These are phyloP conservation scores for Meyerozyma carpophila DNA, from an alignment of 1,139 yeast species.

Conservation along the genomic window DNA sequence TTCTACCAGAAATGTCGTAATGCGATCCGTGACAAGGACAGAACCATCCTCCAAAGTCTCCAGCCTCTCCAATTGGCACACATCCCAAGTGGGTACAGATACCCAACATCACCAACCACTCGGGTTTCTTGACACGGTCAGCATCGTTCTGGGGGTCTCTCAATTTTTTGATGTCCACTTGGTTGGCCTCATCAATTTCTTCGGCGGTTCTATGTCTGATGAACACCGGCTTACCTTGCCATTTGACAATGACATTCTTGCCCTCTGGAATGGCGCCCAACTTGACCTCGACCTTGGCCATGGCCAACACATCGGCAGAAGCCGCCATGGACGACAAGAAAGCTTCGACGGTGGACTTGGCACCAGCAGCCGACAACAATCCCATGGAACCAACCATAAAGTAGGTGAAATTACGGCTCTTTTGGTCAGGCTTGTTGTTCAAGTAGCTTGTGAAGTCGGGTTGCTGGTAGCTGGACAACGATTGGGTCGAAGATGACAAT, in stretches of 20 bases:
- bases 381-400: slow-evolving; percentile 99
- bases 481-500: slow-evolving; percentile 42
- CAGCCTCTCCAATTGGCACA: slow-evolving; percentile 99
- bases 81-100: slow-evolving; percentile 99
- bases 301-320: slow-evolving; percentile 96
- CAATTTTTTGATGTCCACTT: slow-evolving; percentile 64
- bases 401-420: slow-evolving; percentile 82
- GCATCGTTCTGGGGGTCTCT: slow-evolving; percentile 94
- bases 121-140: slow-evolving; percentile 94
- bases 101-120: slow-evolving; percentile 99
- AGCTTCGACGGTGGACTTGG: slow-evolving; percentile 95
- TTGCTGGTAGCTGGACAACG: slow-evolving; percentile 78
- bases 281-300: slow-evolving; percentile 99
- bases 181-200: slow-evolving; percentile 93
- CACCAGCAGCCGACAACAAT: slow-evolving; percentile 90
- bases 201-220: slow-evolving; percentile 96
- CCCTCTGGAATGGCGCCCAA: slow-evolving; percentile 94
- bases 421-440: slow-evolving; percentile 67
- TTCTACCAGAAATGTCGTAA: slow-evolving; percentile 99
- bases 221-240: slow-evolving; percentile 99
- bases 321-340: slow-evolving; percentile 94
- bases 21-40: slow-evolving; percentile 99
- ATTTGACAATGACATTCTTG: slow-evolving; percentile 95
- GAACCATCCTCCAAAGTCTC: slow-evolving; percentile 99
- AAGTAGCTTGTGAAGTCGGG: slow-evolving; percentile 87